phyloP scores from a whole-genome alignment of 495 filamentous ascomycete species.

The Tuber microsphaerosporum region DNA sequence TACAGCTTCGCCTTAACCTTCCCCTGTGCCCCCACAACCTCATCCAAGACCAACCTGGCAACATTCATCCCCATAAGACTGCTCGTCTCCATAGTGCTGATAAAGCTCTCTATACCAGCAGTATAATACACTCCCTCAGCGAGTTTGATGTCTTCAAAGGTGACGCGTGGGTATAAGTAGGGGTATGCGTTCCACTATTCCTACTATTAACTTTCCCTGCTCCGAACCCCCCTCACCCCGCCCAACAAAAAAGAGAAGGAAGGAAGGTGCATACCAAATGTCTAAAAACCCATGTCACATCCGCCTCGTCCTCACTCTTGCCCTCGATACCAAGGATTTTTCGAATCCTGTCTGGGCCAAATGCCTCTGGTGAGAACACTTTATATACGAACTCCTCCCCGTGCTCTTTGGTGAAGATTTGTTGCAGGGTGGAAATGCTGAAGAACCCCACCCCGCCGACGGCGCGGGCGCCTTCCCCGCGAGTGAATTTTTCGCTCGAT shows the following conservation, averaged over 20 bases:
- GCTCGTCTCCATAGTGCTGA: slow-evolving; percentile 97
- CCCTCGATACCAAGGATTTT: slow-evolving; percentile 18
- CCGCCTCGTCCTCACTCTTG: slow-evolving; percentile 22
- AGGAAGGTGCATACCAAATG: neutral
- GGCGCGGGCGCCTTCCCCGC: slow-evolving; percentile 48
- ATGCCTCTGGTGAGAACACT: slow-evolving; percentile 73
- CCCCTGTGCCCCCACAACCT: slow-evolving; percentile 47
- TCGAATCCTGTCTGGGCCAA: slow-evolving; percentile 40
- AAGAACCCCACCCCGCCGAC: slow-evolving; percentile 72
- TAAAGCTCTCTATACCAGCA: slow-evolving; percentile 86
- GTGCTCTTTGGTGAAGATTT: slow-evolving; percentile 53
- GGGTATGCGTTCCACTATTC: slow-evolving; percentile 82
- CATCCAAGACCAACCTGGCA: slow-evolving; percentile 66
- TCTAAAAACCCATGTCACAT: slow-evolving; percentile 14
- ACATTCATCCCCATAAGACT: slow-evolving; percentile 93
- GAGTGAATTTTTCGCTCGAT: slow-evolving; percentile 42
- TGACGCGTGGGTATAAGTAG: slow-evolving; percentile 69
- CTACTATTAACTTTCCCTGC: slow-evolving; percentile 63
- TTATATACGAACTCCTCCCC: slow-evolving; percentile 81
- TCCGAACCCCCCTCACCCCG: slow-evolving; percentile 10
- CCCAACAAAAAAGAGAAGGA: neutral
- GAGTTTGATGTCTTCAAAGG: slow-evolving; percentile 74
- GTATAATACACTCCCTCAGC: slow-evolving; percentile 76
- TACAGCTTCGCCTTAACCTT: slow-evolving; percentile 18
- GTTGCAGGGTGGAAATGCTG: slow-evolving; percentile 71